Evolutionary conservation across 768 basidiomycete species (phyloP), one percentile per base, ranked within the genome.

Genomic region (Suillus fuscotomentosus): DNA sequence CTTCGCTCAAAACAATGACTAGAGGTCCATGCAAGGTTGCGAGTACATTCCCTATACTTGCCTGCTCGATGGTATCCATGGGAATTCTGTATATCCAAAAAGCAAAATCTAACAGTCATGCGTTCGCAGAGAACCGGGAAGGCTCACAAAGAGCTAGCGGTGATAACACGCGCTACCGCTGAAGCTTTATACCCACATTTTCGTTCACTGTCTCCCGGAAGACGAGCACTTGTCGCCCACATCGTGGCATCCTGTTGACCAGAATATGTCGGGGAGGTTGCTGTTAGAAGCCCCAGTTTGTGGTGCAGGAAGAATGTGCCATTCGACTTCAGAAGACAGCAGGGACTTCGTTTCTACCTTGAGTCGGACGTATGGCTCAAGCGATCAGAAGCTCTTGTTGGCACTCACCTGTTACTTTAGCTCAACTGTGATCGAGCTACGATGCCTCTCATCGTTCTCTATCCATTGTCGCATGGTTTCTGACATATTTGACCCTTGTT

Each of bases 181-280:
- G 31, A 31, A 31, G 31, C 31, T 3, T 38, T 38, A 38, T 36
- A n/a, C 36, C 9, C 36, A 10, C 9, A 36, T 38, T 38, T 38
- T 38, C 36, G 36, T 38, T 38, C 36, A 38, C 3, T 38, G 9
- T 38, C 36, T 38, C 36, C 1, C 36, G 7, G 36, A 38, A 38
- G 36, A 38, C 36, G 10, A 38, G 36, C 2, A 0, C 10, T 38
- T 10, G 36, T 38, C 36, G 36, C 36, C 1, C 36, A 10, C 36
- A 38, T 38, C 36, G 36, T 2, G 0, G 36, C 36, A 10, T 38
- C 36, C 7, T 38, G 10, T 38, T 38, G 36, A 38, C 36, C 36
- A 38, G 36, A 38, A 38, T 38, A 15, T 82, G 81, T 65, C 70
- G 71, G 27, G 85, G 84, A 78, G 77, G 63, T 84, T 15, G 78